Conservation (phyloP, 306 rosid species). For the Citrullus mucosospermus region DNA sequence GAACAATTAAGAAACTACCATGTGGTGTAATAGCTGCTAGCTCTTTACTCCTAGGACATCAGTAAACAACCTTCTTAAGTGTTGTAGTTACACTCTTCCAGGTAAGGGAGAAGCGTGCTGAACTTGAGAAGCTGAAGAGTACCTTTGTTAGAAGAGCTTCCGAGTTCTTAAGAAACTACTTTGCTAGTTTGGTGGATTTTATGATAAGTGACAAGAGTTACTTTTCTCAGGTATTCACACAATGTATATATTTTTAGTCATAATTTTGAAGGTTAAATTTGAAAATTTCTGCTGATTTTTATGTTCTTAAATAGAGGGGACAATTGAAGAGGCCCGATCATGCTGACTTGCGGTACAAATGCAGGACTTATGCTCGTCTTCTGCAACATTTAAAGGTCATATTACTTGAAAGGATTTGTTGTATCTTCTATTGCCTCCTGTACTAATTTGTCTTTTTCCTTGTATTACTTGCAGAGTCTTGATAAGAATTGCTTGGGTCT, state of each 20-base stretch:
- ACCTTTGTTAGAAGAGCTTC: constrained; percentile 75
- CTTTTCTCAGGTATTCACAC: constrained; percentile 76
- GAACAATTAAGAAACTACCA: background rate
- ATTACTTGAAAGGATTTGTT: background rate
- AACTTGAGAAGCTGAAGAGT: constrained; percentile 70
- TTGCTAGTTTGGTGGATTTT: constrained; percentile 76
- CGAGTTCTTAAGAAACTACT: constrained; percentile 62
- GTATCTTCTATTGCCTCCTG: background rate
- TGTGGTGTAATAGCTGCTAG: background rate
- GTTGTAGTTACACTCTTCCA: constrained; percentile 26
- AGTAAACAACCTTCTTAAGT: background rate
- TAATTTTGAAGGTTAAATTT: background rate
- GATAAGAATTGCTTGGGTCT: constrained; percentile 67
- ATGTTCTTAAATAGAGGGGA: constrained; percentile 56
- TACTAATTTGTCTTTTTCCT: constrained; percentile 1
- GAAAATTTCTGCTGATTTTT: constrained; percentile 15
- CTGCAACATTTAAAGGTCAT: constrained; percentile 79
- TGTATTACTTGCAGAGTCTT: constrained; percentile 51
- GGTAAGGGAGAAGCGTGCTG: constrained; percentile 88
- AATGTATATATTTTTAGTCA: constrained; percentile 5
- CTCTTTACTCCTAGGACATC: background rate
- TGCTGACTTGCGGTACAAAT: constrained; percentile 83
- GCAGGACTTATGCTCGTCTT: constrained; percentile 89
- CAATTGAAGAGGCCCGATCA: constrained; percentile 98
- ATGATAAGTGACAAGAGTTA: constrained; percentile 78